phyloP scores from a whole-genome alignment of 306 rosid genomes.

The Sophora flavescens region DNA sequence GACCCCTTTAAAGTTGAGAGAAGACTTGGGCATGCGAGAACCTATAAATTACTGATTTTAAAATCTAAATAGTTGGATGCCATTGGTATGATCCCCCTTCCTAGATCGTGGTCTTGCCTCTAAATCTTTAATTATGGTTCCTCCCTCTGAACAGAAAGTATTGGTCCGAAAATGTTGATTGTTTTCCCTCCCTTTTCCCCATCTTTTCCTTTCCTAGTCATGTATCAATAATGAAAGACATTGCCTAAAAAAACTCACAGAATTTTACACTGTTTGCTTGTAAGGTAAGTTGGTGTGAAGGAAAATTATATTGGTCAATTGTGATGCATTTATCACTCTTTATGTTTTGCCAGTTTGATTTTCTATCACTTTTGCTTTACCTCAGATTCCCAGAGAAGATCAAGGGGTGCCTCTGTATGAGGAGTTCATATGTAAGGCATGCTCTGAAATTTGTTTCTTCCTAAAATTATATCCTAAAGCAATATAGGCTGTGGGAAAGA shows the following conservation, averaged over 20 bases:
- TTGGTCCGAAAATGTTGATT: conserved; percentile 7
- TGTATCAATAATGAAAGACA: no score
- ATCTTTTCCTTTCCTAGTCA: neutral
- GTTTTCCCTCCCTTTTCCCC: conserved; percentile 3
- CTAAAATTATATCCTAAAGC: conserved; percentile 70
- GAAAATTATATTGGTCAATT: conserved; percentile 20
- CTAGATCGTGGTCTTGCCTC: conserved; percentile 5
- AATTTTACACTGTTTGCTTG: conserved; percentile 16
- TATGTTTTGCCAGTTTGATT: conserved; percentile 21
- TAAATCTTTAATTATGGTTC: neutral
- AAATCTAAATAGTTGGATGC: conserved; percentile 9
- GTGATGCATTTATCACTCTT: neutral
- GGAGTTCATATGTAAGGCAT: conserved; percentile 80
- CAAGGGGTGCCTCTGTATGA: conserved; percentile 93
- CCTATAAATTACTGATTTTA: neutral
- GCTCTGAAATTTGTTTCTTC: conserved; percentile 81
- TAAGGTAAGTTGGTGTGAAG: conserved; percentile 21
- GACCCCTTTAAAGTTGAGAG: conserved; percentile 10
- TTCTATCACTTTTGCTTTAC: conserved; percentile 30
- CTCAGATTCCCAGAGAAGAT: conserved; percentile 91
- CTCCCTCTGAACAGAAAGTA: neutral
- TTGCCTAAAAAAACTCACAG: neutral
- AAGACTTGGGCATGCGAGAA: conserved; percentile 4
- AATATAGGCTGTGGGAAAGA: conserved; percentile 64
- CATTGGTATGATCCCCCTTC: no score